These are phyloP conservation scores for Candida nonsorbophila DNA, from an alignment of 805 yeast genomes.

Conservation along the genomic window DNA sequence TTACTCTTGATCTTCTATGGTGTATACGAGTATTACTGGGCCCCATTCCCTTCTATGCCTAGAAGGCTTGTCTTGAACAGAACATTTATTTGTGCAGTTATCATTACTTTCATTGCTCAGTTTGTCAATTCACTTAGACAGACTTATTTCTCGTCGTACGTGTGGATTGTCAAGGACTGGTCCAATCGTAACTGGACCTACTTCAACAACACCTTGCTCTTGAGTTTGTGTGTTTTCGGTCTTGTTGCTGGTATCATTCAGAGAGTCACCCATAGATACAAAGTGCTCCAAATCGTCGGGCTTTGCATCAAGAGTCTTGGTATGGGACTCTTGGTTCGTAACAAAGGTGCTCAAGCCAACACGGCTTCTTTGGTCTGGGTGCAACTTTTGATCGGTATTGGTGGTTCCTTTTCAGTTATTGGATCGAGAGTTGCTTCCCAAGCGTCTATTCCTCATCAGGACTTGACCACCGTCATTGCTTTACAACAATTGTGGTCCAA, in stretches of 20 bases:
- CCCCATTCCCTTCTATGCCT: conserved; percentile 34
- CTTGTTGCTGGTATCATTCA: conserved; percentile 27
- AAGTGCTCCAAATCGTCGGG: conserved; percentile 29
- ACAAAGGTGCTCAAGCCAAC: conserved; percentile 16
- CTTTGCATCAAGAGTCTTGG: conserved; percentile 26
- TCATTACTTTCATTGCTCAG: conserved; percentile 26
- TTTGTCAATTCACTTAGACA: conserved; percentile 21
- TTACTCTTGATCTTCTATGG: conserved; percentile 25
- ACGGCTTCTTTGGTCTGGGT: conserved; percentile 25
- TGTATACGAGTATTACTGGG: conserved; percentile 28
- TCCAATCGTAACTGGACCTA: conserved; percentile 29
- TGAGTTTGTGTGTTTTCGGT: conserved; percentile 33
- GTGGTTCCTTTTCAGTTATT: conserved; percentile 33
- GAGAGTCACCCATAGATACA: conserved; percentile 31
- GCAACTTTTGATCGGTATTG: conserved; percentile 33
- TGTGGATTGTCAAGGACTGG: conserved; percentile 23
- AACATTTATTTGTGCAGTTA: conserved; percentile 28
- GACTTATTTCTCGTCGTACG: conserved; percentile 29
- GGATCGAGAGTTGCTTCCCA: conserved; percentile 32
- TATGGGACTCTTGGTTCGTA: conserved; percentile 17
- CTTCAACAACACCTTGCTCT: conserved; percentile 29
- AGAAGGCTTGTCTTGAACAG: conserved; percentile 25
- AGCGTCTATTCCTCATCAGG: conserved; percentile 39
- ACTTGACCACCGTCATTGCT: conserved; percentile 35
- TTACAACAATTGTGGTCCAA: conserved; percentile 25